Base-by-base conservation (phyloP, 257 asterid genomes). In the Solanum boliviense region DNA sequence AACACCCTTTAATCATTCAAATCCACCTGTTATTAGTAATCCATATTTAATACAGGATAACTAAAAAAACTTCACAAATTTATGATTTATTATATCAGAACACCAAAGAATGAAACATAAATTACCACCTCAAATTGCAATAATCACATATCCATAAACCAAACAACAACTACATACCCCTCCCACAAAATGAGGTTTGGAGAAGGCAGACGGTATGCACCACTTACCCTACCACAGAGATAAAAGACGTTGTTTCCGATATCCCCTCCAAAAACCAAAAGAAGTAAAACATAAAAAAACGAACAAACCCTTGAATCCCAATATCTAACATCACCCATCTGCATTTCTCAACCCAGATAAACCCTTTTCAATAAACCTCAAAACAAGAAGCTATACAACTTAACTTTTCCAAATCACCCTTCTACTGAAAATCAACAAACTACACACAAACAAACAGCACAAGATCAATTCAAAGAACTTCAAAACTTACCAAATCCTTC, bases 401-500 rank as follows among this genome's bases (percentile, higher is more conserved):
- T 25, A 7, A 78, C 38, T 44, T 27, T 2, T 27, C 65, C 0
- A 44, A 27, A 79, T 79, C 84, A 76, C 23, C 84, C 8, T 6
- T 75, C 75, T 27, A 13, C 21, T 29, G 75, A 68, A 6, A 27
- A 68, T 13, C 15, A 29, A 70, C 10, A 73, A 74, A 75, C 0
- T 5, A 75, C 4, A 3, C 83, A 12, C 83, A 38, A 75, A 23
- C 13, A 75, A 75, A 75, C 52, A 4, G 58, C 7, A 13, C 58
- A 89, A 44, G 85, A 48, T 76, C 74, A 84, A 81, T 18, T 41
- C 73, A 70, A 87, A 83, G 48, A 88, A 23, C 83, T 73, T 44
- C 85, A 84, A 83, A 20, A 75, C 10, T 60, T 56, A 67, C 90
- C 92, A 87, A 27, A 75, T 86, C 65, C 79, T 84, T 84, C 18